Conservation (phyloP, 2,329 filamentous ascomycete genomes). For the Clonostachys rosea region DNA sequence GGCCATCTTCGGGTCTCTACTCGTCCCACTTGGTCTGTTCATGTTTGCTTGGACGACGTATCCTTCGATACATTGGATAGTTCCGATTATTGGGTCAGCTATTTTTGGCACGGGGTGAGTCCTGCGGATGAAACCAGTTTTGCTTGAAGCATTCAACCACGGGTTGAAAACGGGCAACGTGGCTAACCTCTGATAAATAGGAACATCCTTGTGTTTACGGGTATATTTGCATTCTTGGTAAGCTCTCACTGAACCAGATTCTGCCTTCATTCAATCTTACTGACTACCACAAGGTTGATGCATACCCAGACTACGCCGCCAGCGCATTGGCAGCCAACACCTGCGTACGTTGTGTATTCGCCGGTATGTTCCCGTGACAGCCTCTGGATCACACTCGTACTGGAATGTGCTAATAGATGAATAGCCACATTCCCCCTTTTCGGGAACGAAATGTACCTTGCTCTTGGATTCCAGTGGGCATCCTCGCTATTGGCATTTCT, state of each 20-base stretch:
- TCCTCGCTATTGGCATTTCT: conserved; percentile 20
- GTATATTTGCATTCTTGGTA: conserved; percentile 86
- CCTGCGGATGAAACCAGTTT: background rate
- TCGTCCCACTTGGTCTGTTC: conserved; percentile 80
- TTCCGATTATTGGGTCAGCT: conserved; percentile 66
- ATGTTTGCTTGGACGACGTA: conserved; percentile 87
- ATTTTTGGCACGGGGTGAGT: conserved; percentile 69
- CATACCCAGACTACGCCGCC: conserved; percentile 71
- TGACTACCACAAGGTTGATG: conserved; percentile 50
- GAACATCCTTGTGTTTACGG: conserved; percentile 73
- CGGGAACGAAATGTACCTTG: conserved; percentile 47
- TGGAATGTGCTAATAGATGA: background rate
- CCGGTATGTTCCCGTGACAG: conserved; percentile 25
- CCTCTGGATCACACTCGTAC: no score
- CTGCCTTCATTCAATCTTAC: no score
- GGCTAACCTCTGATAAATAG: conserved; percentile 27
- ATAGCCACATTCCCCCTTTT: conserved; percentile 72
- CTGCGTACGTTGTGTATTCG: conserved; percentile 74
- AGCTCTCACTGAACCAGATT: no score
- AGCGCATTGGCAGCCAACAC: conserved; percentile 80
- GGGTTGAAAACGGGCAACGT: no score
- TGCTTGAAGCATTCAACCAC: background rate
- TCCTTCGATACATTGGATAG: conserved; percentile 68
- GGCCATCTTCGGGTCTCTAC: conserved; percentile 64
- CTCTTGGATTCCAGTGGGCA: conserved; percentile 23